These are phyloP conservation scores for Didymella lethalis DNA, from an alignment of 2,329 filamentous ascomycete genomes.

Conservation along the genomic window DNA sequence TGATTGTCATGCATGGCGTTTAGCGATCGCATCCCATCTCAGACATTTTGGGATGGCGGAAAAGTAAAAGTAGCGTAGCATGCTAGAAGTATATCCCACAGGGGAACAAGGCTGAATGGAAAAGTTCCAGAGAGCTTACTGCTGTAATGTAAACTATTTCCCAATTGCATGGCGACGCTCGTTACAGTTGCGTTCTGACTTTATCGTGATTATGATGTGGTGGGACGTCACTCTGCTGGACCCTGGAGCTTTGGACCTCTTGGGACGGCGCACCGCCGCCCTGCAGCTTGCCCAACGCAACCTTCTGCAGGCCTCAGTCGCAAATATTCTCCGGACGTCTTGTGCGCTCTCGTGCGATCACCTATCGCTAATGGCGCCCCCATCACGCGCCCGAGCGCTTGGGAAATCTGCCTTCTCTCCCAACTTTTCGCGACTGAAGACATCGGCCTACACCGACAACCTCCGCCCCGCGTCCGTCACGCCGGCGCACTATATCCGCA, in stretches of 20 bases:
- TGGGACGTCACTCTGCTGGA: neutral
- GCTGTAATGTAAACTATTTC: no score
- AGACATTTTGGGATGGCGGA: neutral
- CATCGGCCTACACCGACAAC: slow-evolving; percentile 68
- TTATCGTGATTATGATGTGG: neutral
- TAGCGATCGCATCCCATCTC: slow-evolving; percentile 2
- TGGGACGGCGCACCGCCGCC: neutral
- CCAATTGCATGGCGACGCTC: neutral
- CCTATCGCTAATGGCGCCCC: slow-evolving; percentile 39
- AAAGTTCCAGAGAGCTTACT: neutral
- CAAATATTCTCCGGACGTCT: neutral
- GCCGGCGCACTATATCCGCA: slow-evolving; percentile 62
- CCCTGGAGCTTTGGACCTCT: neutral
- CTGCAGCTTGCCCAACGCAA: neutral
- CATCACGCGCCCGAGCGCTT: slow-evolving; percentile 63
- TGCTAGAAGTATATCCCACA: neutral
- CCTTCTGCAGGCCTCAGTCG: neutral
- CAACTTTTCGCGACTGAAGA: slow-evolving; percentile 73
- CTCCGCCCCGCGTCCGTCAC: slow-evolving; percentile 45
- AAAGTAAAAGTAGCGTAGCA: neutral
- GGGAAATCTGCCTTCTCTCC: slow-evolving; percentile 73
- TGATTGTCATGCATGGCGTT: neutral
- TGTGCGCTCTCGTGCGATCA: neutral
- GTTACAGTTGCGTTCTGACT: neutral
- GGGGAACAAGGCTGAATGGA: neutral